Evolutionary conservation across 495 filamentous ascomycete species (phyloP).

Genomic region (Talaromyces ruber): DNA sequence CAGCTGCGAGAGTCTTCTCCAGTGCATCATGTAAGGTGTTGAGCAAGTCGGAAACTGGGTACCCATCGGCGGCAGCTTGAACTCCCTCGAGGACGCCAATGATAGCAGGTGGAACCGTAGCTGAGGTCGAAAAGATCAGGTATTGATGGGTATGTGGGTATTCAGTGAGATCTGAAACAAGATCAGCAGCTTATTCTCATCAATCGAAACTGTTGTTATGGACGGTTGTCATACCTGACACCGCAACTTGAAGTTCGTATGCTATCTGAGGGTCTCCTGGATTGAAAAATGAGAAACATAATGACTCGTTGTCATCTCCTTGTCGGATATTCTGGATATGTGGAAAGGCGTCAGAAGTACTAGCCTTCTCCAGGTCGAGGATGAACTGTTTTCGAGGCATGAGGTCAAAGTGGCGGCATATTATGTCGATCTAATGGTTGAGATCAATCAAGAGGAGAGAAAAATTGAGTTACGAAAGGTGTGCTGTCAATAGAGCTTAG

Average conservation of each 20-base stretch:
- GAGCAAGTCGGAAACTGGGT: constrained; percentile 24
- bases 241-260: constrained; percentile 43
- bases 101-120: constrained; percentile 36
- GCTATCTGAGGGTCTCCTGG: constrained; percentile 12
- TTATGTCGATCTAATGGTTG: background rate
- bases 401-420: background rate
- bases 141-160: constrained; percentile 57
- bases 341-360: constrained; percentile 17
- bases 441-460: background rate
- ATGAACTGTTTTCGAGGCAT: constrained; percentile 53
- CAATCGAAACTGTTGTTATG: background rate
- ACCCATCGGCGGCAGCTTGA: constrained; percentile 15
- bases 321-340: constrained; percentile 38
- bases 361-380: constrained; percentile 39
- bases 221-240: constrained; percentile 38
- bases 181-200: constrained; percentile 1
- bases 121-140: constrained; percentile 48
- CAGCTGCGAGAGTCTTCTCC: constrained; percentile 15
- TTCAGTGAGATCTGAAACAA: constrained; percentile 44
- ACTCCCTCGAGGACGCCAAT: constrained; percentile 37
- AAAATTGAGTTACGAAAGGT: background rate
- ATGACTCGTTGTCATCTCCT: constrained; percentile 54
- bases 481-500: background rate
- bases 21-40: constrained; percentile 29
- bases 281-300: constrained; percentile 44